Evolutionary conservation across 1,284 basidiomycete species (phyloP), one percentile per base, ranked within the genome.

Genomic region (Pseudozyma hubeiensis): DNA sequence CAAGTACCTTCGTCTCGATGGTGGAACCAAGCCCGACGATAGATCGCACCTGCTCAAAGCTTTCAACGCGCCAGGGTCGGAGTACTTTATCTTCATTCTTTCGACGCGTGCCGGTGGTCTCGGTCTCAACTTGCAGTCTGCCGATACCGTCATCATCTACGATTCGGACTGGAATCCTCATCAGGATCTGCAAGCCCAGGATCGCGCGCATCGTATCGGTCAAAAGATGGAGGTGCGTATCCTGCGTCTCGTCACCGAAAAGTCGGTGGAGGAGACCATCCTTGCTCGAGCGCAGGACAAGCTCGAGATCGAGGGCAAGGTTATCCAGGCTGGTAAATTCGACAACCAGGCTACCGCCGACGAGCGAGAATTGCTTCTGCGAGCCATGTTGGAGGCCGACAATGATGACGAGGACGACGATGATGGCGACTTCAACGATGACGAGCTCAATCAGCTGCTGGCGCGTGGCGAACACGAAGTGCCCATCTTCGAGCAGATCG

Each of bases 151-250:
- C 85, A 92, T 99, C 86, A 97, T 99, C 90, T 96, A 86, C 72
- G 93, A 89, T 37, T 70, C 79, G 29, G 81, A 83, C 56, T 83
- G 71, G 67, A 79, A 82, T 54, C 77, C 75, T 49, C 79, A 86
- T 77, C 85, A 86, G 74, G 97, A 99, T 90, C 87, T 99, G 77
- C 97, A 99, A 86, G 88, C 88, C 3, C 88, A 89, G 78, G 88
- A 89, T 53, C 84, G 93, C 88, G 94, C 94, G 11, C 96, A 99
- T 88, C 95, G 97, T 90, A 99, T 99, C 81, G 97, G 97, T 70
- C 97, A 99, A 85, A 99, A 97, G 78, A 97, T 97, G 87, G 93
- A 95, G 60, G 97, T 99, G 40, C 90, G 95, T 43, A 98, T 99
- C 75, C 87, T 99, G 72, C 91, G 96, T 78, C 92, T 99, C 84